Evolutionary conservation across 1,284 basidiomycete genomes (phyloP), one percentile per base, ranked within the genome.

Genomic region (Schizophyllum commune): DNA sequence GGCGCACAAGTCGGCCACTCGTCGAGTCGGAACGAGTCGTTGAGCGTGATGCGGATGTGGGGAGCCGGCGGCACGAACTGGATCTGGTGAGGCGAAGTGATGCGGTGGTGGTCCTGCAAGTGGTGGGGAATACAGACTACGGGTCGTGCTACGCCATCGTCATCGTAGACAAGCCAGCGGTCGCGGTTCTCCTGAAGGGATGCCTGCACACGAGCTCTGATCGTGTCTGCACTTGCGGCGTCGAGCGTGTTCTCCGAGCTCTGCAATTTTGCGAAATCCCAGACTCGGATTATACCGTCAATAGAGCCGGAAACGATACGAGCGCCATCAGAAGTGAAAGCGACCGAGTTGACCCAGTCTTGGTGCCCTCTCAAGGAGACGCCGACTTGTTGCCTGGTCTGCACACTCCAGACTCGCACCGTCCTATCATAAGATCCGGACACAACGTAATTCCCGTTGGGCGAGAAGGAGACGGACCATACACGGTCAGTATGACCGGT

Each of bases 391-490:
- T 60, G 9, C 15, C 60, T 19, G 11, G 19, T 61, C 13, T 53
- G 17, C 19, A 27, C 52, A 55, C 58, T 34, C 60, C 60, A 61
- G 0, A 61, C 2, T 2, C 57, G 20, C n/a, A 61, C 34, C 1
- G 60, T 61, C 20, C 20, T 15, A 54, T 61, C 60, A 17, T n/a
- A 1, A 1, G 52, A 58, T 1, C 57, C 57, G 0, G 60, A 61
- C 15, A 55, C 53, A 52, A 61, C 34, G 6, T 15, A 13, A 21
- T 59, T 59, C 13, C 61, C 54, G 22, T 62, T 34, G 2, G 61
- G 58, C 1, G 61, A 62, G 47, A 58, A 62, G 8, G 34, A 52
- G 6, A 57, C 54, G 8, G 61, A 55, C 1, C 2, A 1, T 5
- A 61, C 53, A 0, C 2, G 27, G 27, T 5, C 27, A 27, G 27